phyloP scores from a whole-genome alignment of 208 protist species.

The Leishmania tarentolae region DNA sequence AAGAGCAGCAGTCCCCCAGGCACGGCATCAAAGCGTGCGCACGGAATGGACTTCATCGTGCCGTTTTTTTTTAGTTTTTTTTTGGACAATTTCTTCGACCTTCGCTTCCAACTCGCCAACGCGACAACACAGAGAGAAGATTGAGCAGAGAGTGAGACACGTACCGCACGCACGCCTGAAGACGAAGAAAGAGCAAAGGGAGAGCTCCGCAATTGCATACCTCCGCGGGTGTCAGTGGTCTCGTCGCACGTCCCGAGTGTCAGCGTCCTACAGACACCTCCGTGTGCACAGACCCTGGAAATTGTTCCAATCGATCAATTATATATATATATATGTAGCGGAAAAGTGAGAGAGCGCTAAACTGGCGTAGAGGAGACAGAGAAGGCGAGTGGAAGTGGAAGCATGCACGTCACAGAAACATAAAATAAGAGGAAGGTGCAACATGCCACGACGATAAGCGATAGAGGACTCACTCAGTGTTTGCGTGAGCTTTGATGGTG shows the following conservation, averaged over 20 bases:
- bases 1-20: not conserved
- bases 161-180: not conserved
- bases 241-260: not conserved
- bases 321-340: not conserved
- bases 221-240: not conserved
- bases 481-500: not conserved
- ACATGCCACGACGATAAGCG: not conserved
- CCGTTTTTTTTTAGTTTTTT: not conserved
- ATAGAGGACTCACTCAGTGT: not conserved
- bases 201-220: not conserved
- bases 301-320: no score
- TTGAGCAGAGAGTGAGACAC: not conserved
- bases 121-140: not conserved
- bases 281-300: not conserved
- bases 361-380: not conserved
- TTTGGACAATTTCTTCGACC: not conserved
- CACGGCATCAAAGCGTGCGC: not conserved
- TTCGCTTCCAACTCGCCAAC: not conserved
- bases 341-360: not conserved
- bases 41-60: not conserved
- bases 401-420: not conserved
- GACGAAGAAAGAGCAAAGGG: not conserved
- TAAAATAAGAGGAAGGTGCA: not conserved
- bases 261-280: not conserved
- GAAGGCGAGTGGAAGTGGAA: not conserved